phyloP scores from a whole-genome alignment of 441 rosid species.

The Biscutella laevigata region DNA sequence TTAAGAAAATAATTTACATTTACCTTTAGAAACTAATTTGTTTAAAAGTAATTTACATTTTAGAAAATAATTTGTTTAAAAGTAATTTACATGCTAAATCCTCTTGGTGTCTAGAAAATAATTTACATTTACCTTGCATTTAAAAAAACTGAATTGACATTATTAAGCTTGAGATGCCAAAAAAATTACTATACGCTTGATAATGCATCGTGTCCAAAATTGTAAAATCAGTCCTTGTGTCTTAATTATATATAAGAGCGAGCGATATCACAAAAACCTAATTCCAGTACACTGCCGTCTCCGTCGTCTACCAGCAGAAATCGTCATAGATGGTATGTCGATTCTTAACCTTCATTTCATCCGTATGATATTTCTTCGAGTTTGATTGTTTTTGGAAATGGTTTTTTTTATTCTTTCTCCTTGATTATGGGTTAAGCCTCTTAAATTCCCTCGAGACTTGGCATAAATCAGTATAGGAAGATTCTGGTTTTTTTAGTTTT shows the following conservation, averaged over 20 bases:
- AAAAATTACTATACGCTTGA: background rate
- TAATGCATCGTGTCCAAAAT: constrained; percentile 1
- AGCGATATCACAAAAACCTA: constrained; percentile 16
- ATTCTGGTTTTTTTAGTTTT: background rate
- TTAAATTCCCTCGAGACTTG: background rate
- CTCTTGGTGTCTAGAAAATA: background rate
- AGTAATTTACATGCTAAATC: background rate
- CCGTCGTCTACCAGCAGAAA: constrained; percentile 11
- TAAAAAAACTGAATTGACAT: no score
- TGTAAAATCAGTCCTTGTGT: background rate
- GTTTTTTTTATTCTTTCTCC: background rate
- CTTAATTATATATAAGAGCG: no score
- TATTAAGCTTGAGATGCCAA: background rate
- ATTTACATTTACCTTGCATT: background rate
- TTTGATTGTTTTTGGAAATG: background rate
- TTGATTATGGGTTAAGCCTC: background rate
- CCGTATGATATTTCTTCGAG: background rate
- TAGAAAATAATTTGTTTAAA: background rate
- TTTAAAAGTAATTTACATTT: no score
- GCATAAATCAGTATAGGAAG: background rate
- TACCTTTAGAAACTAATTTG: no score
- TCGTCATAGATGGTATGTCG: constrained; percentile 10
- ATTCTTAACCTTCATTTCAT: background rate
- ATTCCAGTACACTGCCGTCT: constrained; percentile 3
- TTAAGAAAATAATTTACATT: no score